Evolutionary conservation across 371 early-diverging fungal genomes (phyloP).

Genomic region (Massospora cicadina): DNA sequence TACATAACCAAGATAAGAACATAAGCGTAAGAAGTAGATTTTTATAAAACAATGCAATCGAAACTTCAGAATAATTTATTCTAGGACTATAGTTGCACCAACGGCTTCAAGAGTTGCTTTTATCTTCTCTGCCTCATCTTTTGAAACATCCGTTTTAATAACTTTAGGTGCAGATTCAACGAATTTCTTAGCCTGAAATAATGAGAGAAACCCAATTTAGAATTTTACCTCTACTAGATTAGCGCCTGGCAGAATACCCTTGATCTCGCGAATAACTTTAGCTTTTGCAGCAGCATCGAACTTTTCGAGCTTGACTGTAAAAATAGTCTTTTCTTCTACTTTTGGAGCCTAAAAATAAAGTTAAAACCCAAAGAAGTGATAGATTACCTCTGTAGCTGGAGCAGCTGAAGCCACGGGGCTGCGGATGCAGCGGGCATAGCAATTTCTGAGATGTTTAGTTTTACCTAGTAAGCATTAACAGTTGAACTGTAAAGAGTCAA

Average conservation of each 20-base stretch:
- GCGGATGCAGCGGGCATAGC: conserved; percentile 65
- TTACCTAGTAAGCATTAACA: conserved; percentile 26
- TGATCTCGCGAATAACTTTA: conserved; percentile 95
- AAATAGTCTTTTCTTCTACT: conserved; percentile 77
- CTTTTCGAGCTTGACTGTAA: conserved; percentile 89
- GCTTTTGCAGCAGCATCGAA: conserved; percentile 89
- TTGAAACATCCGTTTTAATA: conserved; percentile 71
- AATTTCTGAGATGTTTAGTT: conserved; percentile 82
- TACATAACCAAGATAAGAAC: too few species aligned
- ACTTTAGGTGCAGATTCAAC: conserved; percentile 94
- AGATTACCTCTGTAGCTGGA: conserved; percentile 38
- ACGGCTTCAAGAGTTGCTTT: conserved; percentile 85
- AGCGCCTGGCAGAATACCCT: conserved; percentile 74
- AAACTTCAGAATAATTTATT: too few species aligned
- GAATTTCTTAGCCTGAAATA: conserved; percentile 82
- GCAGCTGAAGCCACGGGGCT: conserved; percentile 35
- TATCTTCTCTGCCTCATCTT: conserved; percentile 95
- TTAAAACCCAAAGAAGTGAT: background rate
- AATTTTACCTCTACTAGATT: conserved; percentile 70
- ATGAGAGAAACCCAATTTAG: background rate
- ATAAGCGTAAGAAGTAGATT: too few species aligned
- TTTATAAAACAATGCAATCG: too few species aligned
- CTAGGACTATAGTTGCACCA: conserved; percentile 82
- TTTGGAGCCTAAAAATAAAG: conserved; percentile 39
- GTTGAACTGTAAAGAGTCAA: conserved; percentile 9